Conservation (phyloP, 2,329 filamentous ascomycete genomes). For the Lecanicillium sp. region DNA sequence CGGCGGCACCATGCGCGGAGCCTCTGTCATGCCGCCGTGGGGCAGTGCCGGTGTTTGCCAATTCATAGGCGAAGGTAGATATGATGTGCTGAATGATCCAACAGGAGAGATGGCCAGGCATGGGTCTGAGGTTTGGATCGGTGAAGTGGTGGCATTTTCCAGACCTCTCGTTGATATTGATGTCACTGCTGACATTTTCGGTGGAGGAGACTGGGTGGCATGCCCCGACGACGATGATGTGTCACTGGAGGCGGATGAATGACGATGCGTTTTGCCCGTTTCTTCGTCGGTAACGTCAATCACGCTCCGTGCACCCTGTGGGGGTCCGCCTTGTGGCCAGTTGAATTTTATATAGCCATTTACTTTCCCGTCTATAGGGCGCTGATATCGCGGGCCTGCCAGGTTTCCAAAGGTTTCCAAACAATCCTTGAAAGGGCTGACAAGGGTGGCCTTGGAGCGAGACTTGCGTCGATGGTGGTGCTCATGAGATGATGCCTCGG, state of each 20-base stretch:
- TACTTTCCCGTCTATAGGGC: constrained; percentile 24
- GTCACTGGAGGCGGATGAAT: no score
- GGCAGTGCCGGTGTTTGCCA: not conserved
- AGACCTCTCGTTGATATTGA: no score
- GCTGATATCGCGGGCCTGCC: constrained; percentile 16
- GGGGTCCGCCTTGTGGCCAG: constrained; percentile 19
- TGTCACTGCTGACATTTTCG: not conserved
- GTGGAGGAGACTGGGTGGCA: not conserved
- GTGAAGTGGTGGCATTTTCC: no score
- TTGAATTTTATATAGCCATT: constrained; percentile 31
- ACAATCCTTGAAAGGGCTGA: constrained; percentile 25
- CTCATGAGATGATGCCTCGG: constrained; percentile 2
- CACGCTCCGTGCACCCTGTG: no score
- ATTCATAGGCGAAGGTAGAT: not conserved
- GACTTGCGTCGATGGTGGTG: constrained; percentile 8
- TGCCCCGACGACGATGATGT: no score
- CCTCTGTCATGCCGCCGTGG: not conserved
- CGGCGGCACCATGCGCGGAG: not conserved
- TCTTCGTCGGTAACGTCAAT: no score
- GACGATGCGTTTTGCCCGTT: no score
- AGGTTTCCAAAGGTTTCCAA: constrained; percentile 19
- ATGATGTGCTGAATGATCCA: not conserved
- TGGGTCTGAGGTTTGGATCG: no score
- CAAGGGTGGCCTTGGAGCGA: constrained; percentile 8
- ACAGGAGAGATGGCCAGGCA: no score